Evolutionary conservation across 2,329 filamentous ascomycete species (phyloP).

Genomic region (Bisporella sp.): DNA sequence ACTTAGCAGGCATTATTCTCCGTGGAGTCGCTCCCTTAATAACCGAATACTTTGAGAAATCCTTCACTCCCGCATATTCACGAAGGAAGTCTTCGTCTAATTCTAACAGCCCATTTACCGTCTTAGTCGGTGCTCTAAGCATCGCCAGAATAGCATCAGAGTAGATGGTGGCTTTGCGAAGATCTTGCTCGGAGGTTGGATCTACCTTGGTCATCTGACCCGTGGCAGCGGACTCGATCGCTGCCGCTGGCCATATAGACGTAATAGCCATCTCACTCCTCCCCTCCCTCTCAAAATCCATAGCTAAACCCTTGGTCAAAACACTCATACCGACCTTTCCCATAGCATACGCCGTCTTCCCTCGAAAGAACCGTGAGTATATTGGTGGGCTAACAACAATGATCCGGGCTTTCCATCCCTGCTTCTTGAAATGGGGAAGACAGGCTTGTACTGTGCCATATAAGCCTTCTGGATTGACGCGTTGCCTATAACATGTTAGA

Average conservation of each 20-base stretch:
- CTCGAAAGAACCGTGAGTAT: slow-evolving; percentile 77
- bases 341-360: slow-evolving; percentile 78
- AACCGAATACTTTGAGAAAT: slow-evolving; percentile 70
- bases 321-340: slow-evolving; percentile 79
- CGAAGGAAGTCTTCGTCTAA: slow-evolving; percentile 79
- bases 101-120: slow-evolving; percentile 64
- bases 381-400: slow-evolving; percentile 79
- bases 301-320: slow-evolving; percentile 71
- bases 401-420: slow-evolving; percentile 53
- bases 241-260: slow-evolving; percentile 74
- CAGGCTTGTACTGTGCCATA: slow-evolving; percentile 65
- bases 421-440: slow-evolving; percentile 56
- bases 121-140: slow-evolving; percentile 47
- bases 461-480: slow-evolving; percentile 67
- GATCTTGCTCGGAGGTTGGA: slow-evolving; percentile 43
- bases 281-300: slow-evolving; percentile 64
- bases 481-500: slow-evolving; percentile 34
- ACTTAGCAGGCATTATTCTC: slow-evolving; percentile 64
- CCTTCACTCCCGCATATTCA: slow-evolving; percentile 51
- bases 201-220: slow-evolving; percentile 40
- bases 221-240: slow-evolving; percentile 72
- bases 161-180: slow-evolving; percentile 68
- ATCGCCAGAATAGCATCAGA: slow-evolving; percentile 74
- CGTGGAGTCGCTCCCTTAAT: slow-evolving; percentile 56
- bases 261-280: slow-evolving; percentile 66